A percentile compares a stretch with the other conserved stretches of the same genome.
Conservation (phyloP, 2,329 filamentous ascomycete species). For the Colletotrichum noveboracense region DNA sequence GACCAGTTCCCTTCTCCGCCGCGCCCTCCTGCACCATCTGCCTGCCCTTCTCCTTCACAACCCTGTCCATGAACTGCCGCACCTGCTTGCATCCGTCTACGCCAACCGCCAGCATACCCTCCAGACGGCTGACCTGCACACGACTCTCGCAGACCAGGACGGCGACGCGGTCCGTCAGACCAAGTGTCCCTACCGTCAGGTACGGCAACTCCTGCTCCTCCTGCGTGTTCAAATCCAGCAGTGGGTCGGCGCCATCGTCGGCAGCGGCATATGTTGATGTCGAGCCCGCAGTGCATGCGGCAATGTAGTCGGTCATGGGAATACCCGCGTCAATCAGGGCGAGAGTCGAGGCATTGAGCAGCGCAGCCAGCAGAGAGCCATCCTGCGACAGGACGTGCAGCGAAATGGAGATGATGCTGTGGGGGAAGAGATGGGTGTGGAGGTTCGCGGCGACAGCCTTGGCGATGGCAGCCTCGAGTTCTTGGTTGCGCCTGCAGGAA, state of each 20-base stretch:
- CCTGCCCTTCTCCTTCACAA: conserved; percentile 75
- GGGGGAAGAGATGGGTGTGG: conserved; percentile 87
- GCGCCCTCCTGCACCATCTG: conserved; percentile 65
- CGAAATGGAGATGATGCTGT: conserved; percentile 81
- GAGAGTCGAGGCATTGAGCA: conserved; percentile 89
- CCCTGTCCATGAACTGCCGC: conserved; percentile 77
- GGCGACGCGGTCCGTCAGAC: conserved; percentile 75
- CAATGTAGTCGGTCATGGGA: conserved; percentile 91
- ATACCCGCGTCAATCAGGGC: conserved; percentile 94
- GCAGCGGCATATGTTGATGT: conserved; percentile 70
- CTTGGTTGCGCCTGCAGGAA: conserved; percentile 70
- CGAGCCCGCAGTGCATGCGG: conserved; percentile 85
- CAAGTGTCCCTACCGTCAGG: conserved; percentile 83
- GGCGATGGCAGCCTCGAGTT: conserved; percentile 81
- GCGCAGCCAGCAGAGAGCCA: conserved; percentile 86
- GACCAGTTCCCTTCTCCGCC: conserved; percentile 51
- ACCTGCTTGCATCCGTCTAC: conserved; percentile 92
- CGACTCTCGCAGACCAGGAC: conserved; percentile 87
- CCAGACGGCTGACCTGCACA: conserved; percentile 80
- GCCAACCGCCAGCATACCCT: conserved; percentile 91
- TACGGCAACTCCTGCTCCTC: conserved; percentile 91
- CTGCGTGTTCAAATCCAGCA: conserved; percentile 78
- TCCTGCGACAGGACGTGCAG: conserved; percentile 90
- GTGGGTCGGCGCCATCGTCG: conserved; percentile 74
- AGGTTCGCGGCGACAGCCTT: conserved; percentile 79